Evolutionary conservation across 2,329 filamentous ascomycete species (phyloP).

Genomic region (Fusarium drepaniforme): DNA sequence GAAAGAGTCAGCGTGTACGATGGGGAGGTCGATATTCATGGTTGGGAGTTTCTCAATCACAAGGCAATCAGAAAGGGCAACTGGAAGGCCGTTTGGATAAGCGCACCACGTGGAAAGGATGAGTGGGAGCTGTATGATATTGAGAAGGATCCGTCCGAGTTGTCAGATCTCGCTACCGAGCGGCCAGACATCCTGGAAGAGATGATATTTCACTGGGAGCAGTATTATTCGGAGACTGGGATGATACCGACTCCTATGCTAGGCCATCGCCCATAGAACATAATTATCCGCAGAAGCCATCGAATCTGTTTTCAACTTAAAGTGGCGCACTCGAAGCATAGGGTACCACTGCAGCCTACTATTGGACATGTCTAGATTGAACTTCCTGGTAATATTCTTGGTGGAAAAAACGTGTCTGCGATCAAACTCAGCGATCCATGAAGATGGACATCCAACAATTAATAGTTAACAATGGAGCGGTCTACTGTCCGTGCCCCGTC

Average conservation of each 20-base stretch:
- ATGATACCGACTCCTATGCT: background rate
- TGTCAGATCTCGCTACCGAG: conserved; percentile 2
- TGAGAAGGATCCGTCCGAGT: conserved; percentile 12
- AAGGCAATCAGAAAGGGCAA: conserved; percentile 64
- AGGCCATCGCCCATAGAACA: background rate
- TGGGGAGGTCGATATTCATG: conserved; percentile 59
- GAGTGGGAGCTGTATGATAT: conserved; percentile 27
- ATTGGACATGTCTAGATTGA: no score
- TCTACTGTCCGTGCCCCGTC: no score
- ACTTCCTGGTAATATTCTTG: no score
- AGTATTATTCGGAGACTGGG: conserved; percentile 18
- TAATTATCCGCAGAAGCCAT: no score
- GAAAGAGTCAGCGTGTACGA: conserved; percentile 51
- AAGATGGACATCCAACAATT: no score
- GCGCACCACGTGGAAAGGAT: conserved; percentile 6
- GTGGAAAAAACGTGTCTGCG: no score
- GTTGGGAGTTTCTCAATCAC: conserved; percentile 68
- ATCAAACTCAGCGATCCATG: no score
- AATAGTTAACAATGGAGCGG: no score
- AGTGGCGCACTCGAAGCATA: no score
- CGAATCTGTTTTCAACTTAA: no score
- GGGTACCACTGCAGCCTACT: no score
- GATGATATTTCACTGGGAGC: conserved; percentile 20
- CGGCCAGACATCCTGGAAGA: background rate
- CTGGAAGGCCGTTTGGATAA: conserved; percentile 69